Evolutionary conservation across 306 rosid genomes (phyloP), one percentile per base, ranked within the genome.

Genomic region (Pterocarpus santalinus): DNA sequence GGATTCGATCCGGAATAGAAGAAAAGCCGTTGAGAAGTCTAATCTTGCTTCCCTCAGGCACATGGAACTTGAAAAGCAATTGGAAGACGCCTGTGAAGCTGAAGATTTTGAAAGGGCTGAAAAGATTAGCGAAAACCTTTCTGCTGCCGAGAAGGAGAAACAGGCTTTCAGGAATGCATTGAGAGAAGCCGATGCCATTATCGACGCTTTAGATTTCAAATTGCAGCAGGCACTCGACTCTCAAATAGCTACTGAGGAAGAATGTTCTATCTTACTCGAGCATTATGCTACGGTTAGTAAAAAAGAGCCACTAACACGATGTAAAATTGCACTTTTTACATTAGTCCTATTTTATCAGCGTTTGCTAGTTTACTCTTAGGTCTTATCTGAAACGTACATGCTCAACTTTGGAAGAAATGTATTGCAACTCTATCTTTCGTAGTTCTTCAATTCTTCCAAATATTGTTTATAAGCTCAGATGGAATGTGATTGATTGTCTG

Each of bases 21-120:
- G 97, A 74, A 75, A 80, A 70, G 87, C 88, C 2, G 69, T 72
- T 7, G 84, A 91, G 28, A 67, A 81, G 44, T 91, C 82, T 11
- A 86, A 85, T 53, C 70, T 83, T 51, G 87, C 92, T 22, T 84
- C 90, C 5, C 51, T 72, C 57, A 80, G 78, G 39, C 69, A 86
- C 74, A 60, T 73, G 46, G 76, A 87, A 35, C 92, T 93, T 36
- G 97, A 93, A 76, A 88, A 61, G 82, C 90, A 89, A 74, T 89
- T 93, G 84, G 90, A 93, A 86, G 91, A 87, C 84, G 97, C 94
- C 35, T 86, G 91, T 58, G 96, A 91, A 80, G 93, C 94, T 12
- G 97, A 93, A 79, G 97, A 93, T 75, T 93, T 93, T 52, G 97
- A 93, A 76, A 85, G 75, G 5, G 97, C 97, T 0, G 92, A 93